Conservation (phyloP, 169 alveolate species). For the Condylostoma magnum region DNA sequence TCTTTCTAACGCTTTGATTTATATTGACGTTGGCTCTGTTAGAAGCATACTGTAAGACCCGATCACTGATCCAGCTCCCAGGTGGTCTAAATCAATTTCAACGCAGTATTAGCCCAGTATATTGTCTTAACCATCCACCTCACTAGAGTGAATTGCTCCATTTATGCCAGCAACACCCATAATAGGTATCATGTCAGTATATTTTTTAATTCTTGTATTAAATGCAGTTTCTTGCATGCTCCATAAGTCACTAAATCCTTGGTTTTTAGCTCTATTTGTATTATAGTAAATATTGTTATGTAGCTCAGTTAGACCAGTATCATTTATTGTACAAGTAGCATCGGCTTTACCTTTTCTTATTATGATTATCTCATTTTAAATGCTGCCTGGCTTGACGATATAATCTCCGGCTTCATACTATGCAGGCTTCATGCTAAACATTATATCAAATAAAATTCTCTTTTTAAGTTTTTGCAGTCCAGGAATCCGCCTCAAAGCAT, state of each 20-base stretch:
- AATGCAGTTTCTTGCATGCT: neutral
- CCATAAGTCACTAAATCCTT: neutral
- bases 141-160: neutral
- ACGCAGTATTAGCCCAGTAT: too few species aligned
- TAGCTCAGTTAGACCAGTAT: neutral
- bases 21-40: too few species aligned
- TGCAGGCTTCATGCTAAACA: neutral
- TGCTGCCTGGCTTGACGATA: neutral
- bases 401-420: neutral
- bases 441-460: neutral
- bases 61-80: too few species aligned
- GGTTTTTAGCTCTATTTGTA: neutral
- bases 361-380: neutral
- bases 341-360: neutral
- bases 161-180: neutral
- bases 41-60: too few species aligned
- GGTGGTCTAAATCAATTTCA: too few species aligned
- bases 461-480: neutral
- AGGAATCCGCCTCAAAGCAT: neutral
- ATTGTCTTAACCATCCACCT: neutral
- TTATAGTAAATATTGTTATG: neutral
- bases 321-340: neutral
- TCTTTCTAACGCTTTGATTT: too few species aligned
- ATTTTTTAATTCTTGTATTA: neutral
- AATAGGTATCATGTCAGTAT: neutral